Conservation (phyloP, 495 filamentous ascomycete species). For the Xylaria intraflava region DNA sequence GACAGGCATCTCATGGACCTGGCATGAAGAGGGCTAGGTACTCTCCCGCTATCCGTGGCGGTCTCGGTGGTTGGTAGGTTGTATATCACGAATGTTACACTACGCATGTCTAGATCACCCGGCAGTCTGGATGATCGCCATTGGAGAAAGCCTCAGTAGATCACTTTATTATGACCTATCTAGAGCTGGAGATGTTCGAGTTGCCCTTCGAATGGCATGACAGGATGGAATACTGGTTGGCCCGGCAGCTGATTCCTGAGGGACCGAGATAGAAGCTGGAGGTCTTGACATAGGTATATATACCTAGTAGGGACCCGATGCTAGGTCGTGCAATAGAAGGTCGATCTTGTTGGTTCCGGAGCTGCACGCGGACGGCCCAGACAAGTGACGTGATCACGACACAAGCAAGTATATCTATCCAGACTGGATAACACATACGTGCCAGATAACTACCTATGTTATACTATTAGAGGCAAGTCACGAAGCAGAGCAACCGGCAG, state of each 20-base stretch:
- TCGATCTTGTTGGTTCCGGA: not conserved
- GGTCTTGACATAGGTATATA: too few relatives aligned
- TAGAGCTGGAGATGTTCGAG: not conserved
- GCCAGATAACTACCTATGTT: too few relatives aligned
- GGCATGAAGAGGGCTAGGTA: not conserved
- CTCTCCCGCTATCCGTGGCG: not conserved
- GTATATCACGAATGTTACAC: too few relatives aligned
- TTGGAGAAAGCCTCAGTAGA: constrained; percentile 1
- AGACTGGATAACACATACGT: too few relatives aligned
- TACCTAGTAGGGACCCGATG: too few relatives aligned
- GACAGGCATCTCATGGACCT: not conserved
- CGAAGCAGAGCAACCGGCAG: too few relatives aligned
- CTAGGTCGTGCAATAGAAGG: not conserved
- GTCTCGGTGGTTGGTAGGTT: not conserved
- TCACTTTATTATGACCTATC: too few relatives aligned
- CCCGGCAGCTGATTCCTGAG: not conserved
- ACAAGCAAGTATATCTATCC: not conserved
- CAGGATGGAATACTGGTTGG: not conserved
- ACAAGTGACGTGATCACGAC: not conserved
- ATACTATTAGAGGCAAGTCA: too few relatives aligned
- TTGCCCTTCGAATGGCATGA: not conserved
- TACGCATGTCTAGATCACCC: not conserved
- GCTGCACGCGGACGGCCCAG: not conserved
- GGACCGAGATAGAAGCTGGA: not conserved
- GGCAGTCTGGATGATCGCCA: constrained; percentile 1